Conservation (phyloP, 2,329 filamentous ascomycete genomes). For the Mycogone perniciosa region DNA sequence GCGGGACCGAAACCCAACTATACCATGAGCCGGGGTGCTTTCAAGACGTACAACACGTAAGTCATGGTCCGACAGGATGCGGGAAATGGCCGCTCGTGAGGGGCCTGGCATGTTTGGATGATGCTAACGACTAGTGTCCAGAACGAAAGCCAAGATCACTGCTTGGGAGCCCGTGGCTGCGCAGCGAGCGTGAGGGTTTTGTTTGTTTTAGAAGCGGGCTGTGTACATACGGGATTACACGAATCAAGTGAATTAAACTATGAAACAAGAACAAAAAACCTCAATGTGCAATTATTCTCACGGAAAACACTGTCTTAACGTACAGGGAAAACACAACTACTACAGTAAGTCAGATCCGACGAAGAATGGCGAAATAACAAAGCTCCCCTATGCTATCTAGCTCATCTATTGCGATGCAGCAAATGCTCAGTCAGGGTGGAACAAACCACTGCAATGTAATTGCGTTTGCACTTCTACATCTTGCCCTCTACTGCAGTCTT, state of each 20-base stretch:
- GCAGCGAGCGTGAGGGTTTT: constrained; percentile 23
- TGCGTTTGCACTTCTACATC: constrained; percentile 15
- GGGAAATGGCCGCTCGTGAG: not conserved
- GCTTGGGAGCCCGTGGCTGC: constrained; percentile 45
- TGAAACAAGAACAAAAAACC: not conserved
- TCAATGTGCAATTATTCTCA: not conserved
- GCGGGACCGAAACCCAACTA: constrained; percentile 64
- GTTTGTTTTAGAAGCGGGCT: constrained; percentile 1
- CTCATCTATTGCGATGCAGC: constrained; percentile 12
- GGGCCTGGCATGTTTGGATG: not conserved
- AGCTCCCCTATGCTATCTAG: constrained; percentile 8
- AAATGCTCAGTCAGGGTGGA: constrained; percentile 10
- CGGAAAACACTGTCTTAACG: not conserved
- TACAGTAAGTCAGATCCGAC: not conserved
- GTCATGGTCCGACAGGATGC: constrained; percentile 32
- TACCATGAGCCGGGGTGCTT: constrained; percentile 72
- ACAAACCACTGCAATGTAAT: constrained; percentile 3
- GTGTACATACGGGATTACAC: constrained; percentile 26
- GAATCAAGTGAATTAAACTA: constrained; percentile 1
- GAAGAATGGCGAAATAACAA: not conserved
- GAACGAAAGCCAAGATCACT: constrained; percentile 47
- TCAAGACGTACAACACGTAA: constrained; percentile 92
- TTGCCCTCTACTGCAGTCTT: constrained; percentile 35
- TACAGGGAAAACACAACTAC: not conserved
- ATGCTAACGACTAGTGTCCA: constrained; percentile 24